A percentile compares a stretch with the other conserved stretches of the same genome.
Conservation (phyloP, 257 asterid species). For the Haberlea rhodopensis region DNA sequence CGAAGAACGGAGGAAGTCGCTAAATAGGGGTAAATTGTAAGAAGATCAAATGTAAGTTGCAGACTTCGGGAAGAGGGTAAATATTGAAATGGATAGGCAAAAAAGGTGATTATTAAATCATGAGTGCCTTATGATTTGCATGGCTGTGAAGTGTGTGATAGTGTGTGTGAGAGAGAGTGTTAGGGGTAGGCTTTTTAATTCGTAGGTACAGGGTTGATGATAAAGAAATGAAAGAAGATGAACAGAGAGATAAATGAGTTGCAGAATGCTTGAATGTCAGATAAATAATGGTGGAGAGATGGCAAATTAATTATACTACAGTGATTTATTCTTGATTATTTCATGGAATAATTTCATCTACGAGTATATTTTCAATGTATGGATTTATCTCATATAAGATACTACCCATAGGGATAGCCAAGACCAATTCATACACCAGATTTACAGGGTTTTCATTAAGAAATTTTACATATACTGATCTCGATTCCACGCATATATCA, state of each 20-base stretch:
- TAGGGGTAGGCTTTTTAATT: slow-evolving; percentile 35
- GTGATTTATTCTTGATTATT: no score
- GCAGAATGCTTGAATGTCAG: slow-evolving; percentile 25
- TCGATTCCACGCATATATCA: no score
- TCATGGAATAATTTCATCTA: no score
- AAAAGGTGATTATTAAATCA: slow-evolving; percentile 38
- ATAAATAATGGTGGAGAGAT: slow-evolving; percentile 23
- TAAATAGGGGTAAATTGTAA: background rate
- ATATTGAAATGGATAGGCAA: background rate
- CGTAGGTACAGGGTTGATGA: slow-evolving; percentile 23
- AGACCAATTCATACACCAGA: no score
- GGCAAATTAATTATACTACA: background rate
- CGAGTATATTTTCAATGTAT: no score
- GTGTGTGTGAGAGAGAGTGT: slow-evolving; percentile 26
- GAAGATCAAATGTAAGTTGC: background rate
- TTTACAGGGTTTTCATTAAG: no score
- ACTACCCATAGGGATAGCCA: no score
- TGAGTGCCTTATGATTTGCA: slow-evolving; percentile 67
- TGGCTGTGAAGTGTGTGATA: slow-evolving; percentile 19
- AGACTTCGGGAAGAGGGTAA: slow-evolving; percentile 27
- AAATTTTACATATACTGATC: no score
- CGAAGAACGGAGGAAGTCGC: background rate
- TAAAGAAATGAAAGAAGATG: slow-evolving; percentile 16
- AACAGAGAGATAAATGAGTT: slow-evolving; percentile 24
- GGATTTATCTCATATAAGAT: no score